A percentile compares a stretch with the other conserved stretches of the same genome.
phyloP scores from a whole-genome alignment of 2,329 filamentous ascomycete genomes.

The Apiospora malaysiana region DNA sequence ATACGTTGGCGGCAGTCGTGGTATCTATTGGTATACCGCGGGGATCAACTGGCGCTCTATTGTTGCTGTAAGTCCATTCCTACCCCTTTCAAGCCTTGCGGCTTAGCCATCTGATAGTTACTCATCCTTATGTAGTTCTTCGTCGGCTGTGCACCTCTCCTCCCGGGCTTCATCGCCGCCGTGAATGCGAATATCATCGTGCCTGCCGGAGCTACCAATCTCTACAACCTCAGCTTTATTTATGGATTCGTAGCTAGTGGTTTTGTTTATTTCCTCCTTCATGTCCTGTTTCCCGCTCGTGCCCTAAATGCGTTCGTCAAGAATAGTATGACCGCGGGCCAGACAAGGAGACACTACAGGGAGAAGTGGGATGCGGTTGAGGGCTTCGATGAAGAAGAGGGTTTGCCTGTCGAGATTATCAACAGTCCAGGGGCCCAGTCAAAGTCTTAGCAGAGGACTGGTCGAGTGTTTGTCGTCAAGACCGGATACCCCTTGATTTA shows the following conservation, averaged over 20 bases:
- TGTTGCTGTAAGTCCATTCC: constrained; percentile 41
- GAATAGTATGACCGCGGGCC: constrained; percentile 30
- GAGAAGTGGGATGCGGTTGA: constrained; percentile 39
- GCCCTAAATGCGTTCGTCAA: constrained; percentile 39
- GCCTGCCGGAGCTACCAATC: constrained; percentile 43
- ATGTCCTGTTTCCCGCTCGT: constrained; percentile 37
- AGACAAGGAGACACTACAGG: constrained; percentile 38
- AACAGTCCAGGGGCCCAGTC: neutral
- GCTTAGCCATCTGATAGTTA: neutral
- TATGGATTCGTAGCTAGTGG: constrained; percentile 46
- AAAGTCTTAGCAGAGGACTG: neutral
- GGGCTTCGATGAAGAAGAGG: neutral
- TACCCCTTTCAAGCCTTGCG: constrained; percentile 23
- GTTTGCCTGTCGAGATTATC: neutral
- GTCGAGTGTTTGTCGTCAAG: neutral
- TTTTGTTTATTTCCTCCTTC: constrained; percentile 39
- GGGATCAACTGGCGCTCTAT: constrained; percentile 49
- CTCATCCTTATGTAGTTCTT: neutral
- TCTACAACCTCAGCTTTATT: constrained; percentile 47
- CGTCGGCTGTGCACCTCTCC: neutral
- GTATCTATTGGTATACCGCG: constrained; percentile 48
- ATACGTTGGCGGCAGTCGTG: constrained; percentile 37
- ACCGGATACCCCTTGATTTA: no score
- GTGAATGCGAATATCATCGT: constrained; percentile 33
- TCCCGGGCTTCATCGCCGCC: neutral